Evolutionary conservation across 768 basidiomycete genomes (phyloP).

Genomic region (Crucibulum laeve): DNA sequence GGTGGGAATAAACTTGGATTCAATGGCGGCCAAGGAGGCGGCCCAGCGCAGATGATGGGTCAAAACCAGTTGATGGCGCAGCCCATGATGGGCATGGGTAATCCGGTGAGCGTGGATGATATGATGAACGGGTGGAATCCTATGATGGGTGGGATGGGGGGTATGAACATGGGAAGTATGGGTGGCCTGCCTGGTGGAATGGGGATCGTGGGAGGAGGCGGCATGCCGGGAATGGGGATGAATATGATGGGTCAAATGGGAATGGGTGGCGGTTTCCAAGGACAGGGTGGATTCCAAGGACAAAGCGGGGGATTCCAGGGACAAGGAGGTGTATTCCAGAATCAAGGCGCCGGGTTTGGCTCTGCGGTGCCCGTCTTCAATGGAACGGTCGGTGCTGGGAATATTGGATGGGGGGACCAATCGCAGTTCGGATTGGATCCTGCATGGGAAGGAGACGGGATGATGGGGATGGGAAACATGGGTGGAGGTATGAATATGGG

Average conservation of each 20-base stretch:
- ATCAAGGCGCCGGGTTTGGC: slow-evolving; percentile 6
- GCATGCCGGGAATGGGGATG: slow-evolving; percentile 12
- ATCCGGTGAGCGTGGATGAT: slow-evolving; percentile 11
- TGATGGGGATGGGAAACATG: slow-evolving; percentile 34
- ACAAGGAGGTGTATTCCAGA: too few relatives aligned
- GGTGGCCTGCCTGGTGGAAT: slow-evolving; percentile 9
- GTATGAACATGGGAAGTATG: slow-evolving; percentile 15
- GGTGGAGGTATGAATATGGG: slow-evolving; percentile 30
- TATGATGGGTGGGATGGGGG: slow-evolving; percentile 15
- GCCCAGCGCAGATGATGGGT: slow-evolving; percentile 18
- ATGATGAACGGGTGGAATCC: slow-evolving; percentile 16
- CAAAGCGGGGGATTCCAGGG: too few relatives aligned
- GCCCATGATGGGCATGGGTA: slow-evolving; percentile 26
- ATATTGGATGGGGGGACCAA: slow-evolving; percentile 31
- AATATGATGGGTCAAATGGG: slow-evolving; percentile 14
- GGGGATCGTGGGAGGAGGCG: slow-evolving; percentile 8
- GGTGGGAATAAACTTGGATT: slow-evolving; percentile 16
- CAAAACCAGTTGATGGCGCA: slow-evolving; percentile 29
- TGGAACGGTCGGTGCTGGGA: slow-evolving; percentile 22
- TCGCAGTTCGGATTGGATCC: slow-evolving; percentile 24
- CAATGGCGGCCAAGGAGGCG: slow-evolving; percentile 17
- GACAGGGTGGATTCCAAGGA: too few relatives aligned
- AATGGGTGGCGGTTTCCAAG: slow-evolving; percentile 11
- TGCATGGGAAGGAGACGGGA: slow-evolving; percentile 24
- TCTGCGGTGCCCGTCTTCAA: slow-evolving; percentile 4